Conservation (phyloP, 352 stramenopile species). For the Globisporangium perplexum region DNA sequence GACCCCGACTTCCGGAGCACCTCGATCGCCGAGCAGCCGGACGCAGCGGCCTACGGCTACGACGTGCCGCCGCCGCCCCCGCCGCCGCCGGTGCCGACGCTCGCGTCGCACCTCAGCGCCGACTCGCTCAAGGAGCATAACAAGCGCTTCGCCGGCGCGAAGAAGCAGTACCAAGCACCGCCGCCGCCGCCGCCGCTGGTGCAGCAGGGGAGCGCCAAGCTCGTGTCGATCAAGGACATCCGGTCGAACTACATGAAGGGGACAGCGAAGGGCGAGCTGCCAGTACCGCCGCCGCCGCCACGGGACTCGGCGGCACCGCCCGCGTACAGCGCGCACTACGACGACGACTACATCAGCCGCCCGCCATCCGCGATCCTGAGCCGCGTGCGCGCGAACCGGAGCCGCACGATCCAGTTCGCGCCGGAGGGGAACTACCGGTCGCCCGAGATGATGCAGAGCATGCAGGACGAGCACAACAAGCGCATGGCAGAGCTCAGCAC, state of each 20-base stretch:
- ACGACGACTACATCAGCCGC: slow-evolving; percentile 19
- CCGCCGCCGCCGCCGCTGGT: neutral
- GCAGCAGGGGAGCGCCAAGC: slow-evolving; percentile 20
- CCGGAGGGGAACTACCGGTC: slow-evolving; percentile 26
- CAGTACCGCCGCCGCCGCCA: neutral
- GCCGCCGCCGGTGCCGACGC: neutral
- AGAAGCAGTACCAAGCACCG: slow-evolving; percentile 6
- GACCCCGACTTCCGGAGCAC: slow-evolving; percentile 16
- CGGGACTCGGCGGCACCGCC: neutral
- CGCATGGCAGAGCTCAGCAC: slow-evolving; percentile 29
- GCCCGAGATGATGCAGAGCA: slow-evolving; percentile 22
- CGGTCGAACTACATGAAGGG: slow-evolving; percentile 15
- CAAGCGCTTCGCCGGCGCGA: slow-evolving; percentile 5
- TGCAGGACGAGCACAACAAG: slow-evolving; percentile 38
- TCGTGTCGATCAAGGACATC: slow-evolving; percentile 35
- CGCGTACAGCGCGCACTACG: neutral
- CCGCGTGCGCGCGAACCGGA: slow-evolving; percentile 40
- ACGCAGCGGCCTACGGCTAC: neutral
- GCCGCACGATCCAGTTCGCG: slow-evolving; percentile 30
- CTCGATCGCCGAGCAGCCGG: neutral
- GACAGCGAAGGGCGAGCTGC: slow-evolving; percentile 11
- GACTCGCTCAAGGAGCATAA: slow-evolving; percentile 5
- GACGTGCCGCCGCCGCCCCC: neutral
- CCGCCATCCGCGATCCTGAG: slow-evolving; percentile 37
- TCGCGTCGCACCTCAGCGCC: slow-evolving; percentile 5